Conservation (phyloP, 306 rosid genomes). For the Glycine tomentella region DNA sequence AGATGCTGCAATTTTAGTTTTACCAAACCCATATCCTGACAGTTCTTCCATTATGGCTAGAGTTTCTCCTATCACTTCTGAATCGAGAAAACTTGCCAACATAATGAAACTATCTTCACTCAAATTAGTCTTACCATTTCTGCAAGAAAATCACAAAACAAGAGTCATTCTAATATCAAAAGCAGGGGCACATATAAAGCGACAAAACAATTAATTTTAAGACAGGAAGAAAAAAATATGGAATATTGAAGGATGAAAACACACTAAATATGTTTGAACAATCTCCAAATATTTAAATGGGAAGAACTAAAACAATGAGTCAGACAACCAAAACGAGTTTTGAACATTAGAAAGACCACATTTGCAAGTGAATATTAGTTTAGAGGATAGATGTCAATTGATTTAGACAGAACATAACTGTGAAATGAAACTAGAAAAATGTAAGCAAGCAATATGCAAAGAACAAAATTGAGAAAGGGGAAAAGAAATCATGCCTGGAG, state of each 20-base stretch:
- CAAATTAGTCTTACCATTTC: conserved; percentile 52
- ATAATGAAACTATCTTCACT: conserved; percentile 58
- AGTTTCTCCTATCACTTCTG: conserved; percentile 68
- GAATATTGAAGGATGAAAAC: too few relatives aligned
- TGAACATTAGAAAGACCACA: conserved; percentile 11
- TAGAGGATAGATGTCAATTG: conserved; percentile 29
- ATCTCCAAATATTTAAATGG: too few relatives aligned
- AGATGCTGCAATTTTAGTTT: conserved; percentile 58
- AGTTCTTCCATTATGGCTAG: conserved; percentile 74
- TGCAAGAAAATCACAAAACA: conserved; percentile 51
- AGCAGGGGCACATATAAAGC: conserved; percentile 18
- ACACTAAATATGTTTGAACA: too few relatives aligned
- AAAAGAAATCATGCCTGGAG: conserved; percentile 64
- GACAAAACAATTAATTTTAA: conserved; percentile 26
- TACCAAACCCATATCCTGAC: conserved; percentile 54
- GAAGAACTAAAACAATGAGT: too few relatives aligned
- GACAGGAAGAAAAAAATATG: background rate
- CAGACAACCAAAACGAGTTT: too few relatives aligned
- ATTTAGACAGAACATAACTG: background rate
- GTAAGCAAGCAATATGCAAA: conserved; percentile 2
- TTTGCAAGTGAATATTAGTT: conserved; percentile 12
- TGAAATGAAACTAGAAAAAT: background rate
- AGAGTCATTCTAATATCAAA: conserved; percentile 21
- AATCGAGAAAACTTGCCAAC: conserved; percentile 66
- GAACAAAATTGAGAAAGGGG: conserved; percentile 10